Conservation (phyloP, 1,284 basidiomycete species). For the Naganishia sp. region DNA sequence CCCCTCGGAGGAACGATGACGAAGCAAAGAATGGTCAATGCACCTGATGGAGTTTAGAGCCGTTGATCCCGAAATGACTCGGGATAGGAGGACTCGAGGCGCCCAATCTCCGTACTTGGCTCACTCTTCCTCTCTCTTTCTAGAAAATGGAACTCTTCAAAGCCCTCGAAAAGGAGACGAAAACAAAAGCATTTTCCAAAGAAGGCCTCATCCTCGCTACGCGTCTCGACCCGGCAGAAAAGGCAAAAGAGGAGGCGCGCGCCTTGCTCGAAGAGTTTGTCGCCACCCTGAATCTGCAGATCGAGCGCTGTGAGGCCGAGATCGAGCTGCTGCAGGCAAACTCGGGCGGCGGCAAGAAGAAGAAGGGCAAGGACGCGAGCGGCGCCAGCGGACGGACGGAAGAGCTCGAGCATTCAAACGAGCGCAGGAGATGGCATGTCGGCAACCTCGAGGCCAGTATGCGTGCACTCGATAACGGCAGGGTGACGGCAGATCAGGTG, state of each 20-base stretch:
- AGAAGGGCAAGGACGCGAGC: slow-evolving; percentile 58
- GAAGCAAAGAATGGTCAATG: no score
- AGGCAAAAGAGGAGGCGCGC: slow-evolving; percentile 89
- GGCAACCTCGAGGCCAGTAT: slow-evolving; percentile 89
- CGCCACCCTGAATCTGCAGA: slow-evolving; percentile 89
- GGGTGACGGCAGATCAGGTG: slow-evolving; percentile 79
- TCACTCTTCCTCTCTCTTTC: slow-evolving; percentile 32
- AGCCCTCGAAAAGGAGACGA: slow-evolving; percentile 99
- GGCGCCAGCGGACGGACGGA: slow-evolving; percentile 62
- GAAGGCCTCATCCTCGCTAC: slow-evolving; percentile 94
- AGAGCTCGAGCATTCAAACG: slow-evolving; percentile 85
- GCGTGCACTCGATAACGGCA: slow-evolving; percentile 91
- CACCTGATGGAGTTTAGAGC: no score
- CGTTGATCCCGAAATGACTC: no score
- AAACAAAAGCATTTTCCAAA: slow-evolving; percentile 99
- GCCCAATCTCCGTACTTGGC: no score
- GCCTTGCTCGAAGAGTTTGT: slow-evolving; percentile 83
- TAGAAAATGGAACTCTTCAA: slow-evolving; percentile 99
- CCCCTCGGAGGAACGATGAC: no score
- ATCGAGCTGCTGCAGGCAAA: slow-evolving; percentile 82
- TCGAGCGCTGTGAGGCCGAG: slow-evolving; percentile 93
- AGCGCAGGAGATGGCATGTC: slow-evolving; percentile 94
- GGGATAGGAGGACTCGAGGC: no score
- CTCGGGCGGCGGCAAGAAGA: slow-evolving; percentile 65
- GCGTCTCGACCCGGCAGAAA: slow-evolving; percentile 93